Evolutionary conservation across 2,329 filamentous ascomycete genomes (phyloP).

Genomic region (Fusarium chaquense): DNA sequence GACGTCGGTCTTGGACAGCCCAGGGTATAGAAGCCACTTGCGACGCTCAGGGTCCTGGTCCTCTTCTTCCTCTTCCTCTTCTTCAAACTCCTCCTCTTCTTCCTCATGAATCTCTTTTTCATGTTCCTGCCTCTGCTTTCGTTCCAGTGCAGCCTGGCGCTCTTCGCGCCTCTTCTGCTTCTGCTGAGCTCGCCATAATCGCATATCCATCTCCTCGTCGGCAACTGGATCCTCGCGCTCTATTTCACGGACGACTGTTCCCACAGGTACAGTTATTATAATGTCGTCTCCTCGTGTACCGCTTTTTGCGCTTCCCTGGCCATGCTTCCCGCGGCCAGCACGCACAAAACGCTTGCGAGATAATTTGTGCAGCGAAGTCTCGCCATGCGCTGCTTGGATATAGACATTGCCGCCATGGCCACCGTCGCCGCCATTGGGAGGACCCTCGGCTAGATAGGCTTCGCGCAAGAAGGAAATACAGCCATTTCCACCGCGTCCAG

Average conservation of each 20-base stretch:
- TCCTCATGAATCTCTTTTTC: slow-evolving; percentile 34
- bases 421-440: slow-evolving; percentile 94
- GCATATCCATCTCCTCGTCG: slow-evolving; percentile 65
- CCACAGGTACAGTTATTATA: slow-evolving; percentile 89
- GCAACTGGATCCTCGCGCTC: slow-evolving; percentile 80
- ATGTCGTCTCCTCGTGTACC: slow-evolving; percentile 89
- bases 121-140: slow-evolving; percentile 37
- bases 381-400: slow-evolving; percentile 90
- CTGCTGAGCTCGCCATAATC: slow-evolving; percentile 50
- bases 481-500: slow-evolving; percentile 87
- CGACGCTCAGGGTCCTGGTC: slow-evolving; percentile 66
- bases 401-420: slow-evolving; percentile 93
- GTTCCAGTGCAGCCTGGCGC: slow-evolving; percentile 53
- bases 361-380: slow-evolving; percentile 94
- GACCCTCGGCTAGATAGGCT: slow-evolving; percentile 88
- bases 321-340: slow-evolving; percentile 80
- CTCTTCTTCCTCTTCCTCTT: slow-evolving; percentile 56
- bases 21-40: slow-evolving; percentile 90
- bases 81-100: slow-evolving; percentile 35
- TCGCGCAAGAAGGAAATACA: slow-evolving; percentile 96
- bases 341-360: slow-evolving; percentile 80
- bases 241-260: slow-evolving; percentile 89
- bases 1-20: slow-evolving; percentile 77
- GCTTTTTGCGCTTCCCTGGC: slow-evolving; percentile 77
- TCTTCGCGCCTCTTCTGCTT: slow-evolving; percentile 52